Evolutionary conservation across 164 flowering plant species (phyloP).

Genomic region (Vitis vinifera): DNA sequence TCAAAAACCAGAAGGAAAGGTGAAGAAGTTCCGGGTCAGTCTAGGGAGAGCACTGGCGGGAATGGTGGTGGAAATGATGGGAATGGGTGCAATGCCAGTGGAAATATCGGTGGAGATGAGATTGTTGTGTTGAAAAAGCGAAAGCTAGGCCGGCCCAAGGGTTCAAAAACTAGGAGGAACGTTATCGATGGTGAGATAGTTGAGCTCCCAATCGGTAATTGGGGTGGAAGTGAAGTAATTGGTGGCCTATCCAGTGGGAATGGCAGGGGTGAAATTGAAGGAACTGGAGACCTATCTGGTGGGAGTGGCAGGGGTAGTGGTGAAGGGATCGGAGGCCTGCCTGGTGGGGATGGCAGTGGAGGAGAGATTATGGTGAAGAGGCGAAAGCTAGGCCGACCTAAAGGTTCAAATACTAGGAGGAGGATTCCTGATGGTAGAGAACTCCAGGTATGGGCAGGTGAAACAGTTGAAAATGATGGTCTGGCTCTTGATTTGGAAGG

Average conservation of each 20-base stretch:
- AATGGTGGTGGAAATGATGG: not conserved
- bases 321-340: not conserved
- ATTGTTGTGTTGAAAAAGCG: not conserved
- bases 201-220: not conserved
- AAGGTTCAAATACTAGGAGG: constrained; percentile 15
- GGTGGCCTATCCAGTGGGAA: too few species aligned
- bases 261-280: too few species aligned
- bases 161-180: constrained; percentile 23
- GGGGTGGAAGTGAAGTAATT: not conserved
- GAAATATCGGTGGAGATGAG: constrained; percentile 8
- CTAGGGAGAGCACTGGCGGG: not conserved
- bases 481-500: too few species aligned
- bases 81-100: not conserved
- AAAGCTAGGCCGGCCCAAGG: constrained; percentile 18
- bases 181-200: not conserved
- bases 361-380: not conserved
- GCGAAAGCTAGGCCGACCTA: constrained; percentile 13
- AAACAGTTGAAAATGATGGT: too few species aligned
- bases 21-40: not conserved
- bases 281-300: too few species aligned
- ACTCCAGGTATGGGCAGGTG: too few species aligned
- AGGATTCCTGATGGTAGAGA: too few species aligned
- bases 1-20: constrained; percentile 20
- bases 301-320: constrained; percentile 3
- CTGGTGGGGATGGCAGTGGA: constrained; percentile 1